Base-by-base conservation (phyloP, 2,329 filamentous ascomycete genomes). In the Fusarium duplospermum region DNA sequence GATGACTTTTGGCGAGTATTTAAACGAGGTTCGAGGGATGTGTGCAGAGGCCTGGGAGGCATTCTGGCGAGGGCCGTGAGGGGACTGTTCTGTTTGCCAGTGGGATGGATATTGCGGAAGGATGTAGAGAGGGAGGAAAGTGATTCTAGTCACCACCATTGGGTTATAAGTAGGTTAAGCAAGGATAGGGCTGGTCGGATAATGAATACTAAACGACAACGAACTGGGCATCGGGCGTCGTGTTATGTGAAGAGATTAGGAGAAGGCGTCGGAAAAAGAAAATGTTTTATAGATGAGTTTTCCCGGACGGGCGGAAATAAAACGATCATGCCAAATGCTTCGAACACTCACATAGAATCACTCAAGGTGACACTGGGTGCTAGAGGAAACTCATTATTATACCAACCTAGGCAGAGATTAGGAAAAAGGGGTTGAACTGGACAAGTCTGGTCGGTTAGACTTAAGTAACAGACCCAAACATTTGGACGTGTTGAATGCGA, bases 321-420 rank as follows among this genome's bases (percentile, higher is more conserved):
- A 38, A 38, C 8, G 8, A 38, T 38, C 18, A n/a, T 38, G 8
- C 36, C 7, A 5, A 38, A 38, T 10, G 4, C 7, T 18, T 38
- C 4, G 7, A 18, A 10, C 31, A 14, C 31, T 33, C 31, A 38
- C 36, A 1, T 1, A 9, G 36, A n/a, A 38, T n/a, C 4, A 18
- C 36, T 8, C 7, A n/a, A 38, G 18, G 8, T 1, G 18, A 38
- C 14, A 38, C 36, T n/a, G 4, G 7, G 14, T 11, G 6, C 31
- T 33, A n/a, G 11, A 11, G 8, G 36, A 8, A 38, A 38, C 36
- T 38, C 4, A 18, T n/a, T n/a, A 38, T 38, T 38, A n/a, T n/a
- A n/a, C n/a, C n/a, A n/a, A n/a, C n/a, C 11, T 3, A 10, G 36
- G n/a, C 7, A 1, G 0, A 38, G 18, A 7, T 38, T 0, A 3